Evolutionary conservation across 129 eudicot species (phyloP).

Genomic region (Oenanthe sinensis): DNA sequence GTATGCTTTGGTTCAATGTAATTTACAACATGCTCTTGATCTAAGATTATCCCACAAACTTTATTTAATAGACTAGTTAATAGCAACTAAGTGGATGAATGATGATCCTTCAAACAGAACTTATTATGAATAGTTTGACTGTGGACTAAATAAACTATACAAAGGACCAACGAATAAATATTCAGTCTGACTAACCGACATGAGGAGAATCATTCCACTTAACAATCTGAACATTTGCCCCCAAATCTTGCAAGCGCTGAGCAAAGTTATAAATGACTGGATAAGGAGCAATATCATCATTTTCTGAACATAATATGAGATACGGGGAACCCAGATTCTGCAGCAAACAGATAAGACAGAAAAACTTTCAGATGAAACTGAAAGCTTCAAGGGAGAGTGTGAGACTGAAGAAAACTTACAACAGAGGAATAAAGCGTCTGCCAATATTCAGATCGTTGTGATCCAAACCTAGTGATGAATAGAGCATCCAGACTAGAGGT

Average conservation of each 20-base stretch:
- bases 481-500: conserved; percentile 74
- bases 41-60: neutral
- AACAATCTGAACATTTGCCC: conserved; percentile 63
- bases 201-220: conserved; percentile 57
- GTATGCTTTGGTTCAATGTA: neutral
- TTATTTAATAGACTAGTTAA: neutral
- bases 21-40: neutral
- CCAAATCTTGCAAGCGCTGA: conserved; percentile 53
- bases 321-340: conserved; percentile 72
- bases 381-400: neutral
- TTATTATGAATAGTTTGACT: neutral
- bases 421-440: conserved; percentile 73
- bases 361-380: neutral
- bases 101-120: neutral
- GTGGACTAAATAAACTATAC: neutral
- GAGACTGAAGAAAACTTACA: conserved; percentile 35
- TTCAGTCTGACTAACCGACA: conserved; percentile 42
- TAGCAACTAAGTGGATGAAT: neutral
- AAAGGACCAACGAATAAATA: neutral
- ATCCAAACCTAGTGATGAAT: conserved; percentile 72
- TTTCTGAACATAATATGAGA: conserved; percentile 70
- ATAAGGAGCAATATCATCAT: conserved; percentile 65
- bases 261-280: conserved; percentile 52
- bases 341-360: conserved; percentile 4
- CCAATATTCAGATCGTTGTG: conserved; percentile 74